Evolutionary conservation across 495 filamentous ascomycete species (phyloP).

Genomic region (Penicillium simplicissimum): DNA sequence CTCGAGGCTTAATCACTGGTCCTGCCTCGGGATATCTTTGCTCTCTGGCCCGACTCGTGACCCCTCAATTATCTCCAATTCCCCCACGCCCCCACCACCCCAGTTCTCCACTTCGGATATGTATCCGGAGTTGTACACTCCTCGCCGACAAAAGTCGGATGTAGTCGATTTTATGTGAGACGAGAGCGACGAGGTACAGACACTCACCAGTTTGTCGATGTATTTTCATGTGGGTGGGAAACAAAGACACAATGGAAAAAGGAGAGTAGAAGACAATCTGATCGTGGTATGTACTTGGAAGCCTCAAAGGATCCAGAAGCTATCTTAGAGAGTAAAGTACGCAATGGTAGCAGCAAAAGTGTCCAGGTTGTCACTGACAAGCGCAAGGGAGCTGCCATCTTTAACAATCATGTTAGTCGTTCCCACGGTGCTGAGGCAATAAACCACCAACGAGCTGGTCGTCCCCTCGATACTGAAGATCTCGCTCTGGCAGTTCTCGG

Average conservation of each 20-base stretch:
- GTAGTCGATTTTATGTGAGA: background rate
- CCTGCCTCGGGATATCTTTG: conserved; percentile 8
- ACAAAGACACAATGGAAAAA: background rate
- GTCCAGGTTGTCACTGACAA: conserved; percentile 54
- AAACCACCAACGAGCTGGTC: conserved; percentile 38
- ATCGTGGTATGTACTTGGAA: background rate
- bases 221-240: no score
- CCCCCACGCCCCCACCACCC: conserved; percentile 14
- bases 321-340: conserved; percentile 36
- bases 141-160: background rate
- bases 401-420: conserved; percentile 45
- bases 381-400: conserved; percentile 52
- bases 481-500: conserved; percentile 58
- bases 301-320: background rate
- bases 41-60: background rate
- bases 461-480: conserved; percentile 59
- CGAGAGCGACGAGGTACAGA: background rate
- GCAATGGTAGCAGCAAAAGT: conserved; percentile 56
- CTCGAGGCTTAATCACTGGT: background rate
- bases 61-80: conserved; percentile 3
- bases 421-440: conserved; percentile 54
- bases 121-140: conserved; percentile 5
- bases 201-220: background rate
- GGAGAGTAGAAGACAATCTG: background rate
- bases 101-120: conserved; percentile 15